Percentiles rank a stretch among this genome's conserved stretches.
phyloP scores from a whole-genome alignment of 2,329 filamentous ascomycete genomes.

The Aspergillus sp. region DNA sequence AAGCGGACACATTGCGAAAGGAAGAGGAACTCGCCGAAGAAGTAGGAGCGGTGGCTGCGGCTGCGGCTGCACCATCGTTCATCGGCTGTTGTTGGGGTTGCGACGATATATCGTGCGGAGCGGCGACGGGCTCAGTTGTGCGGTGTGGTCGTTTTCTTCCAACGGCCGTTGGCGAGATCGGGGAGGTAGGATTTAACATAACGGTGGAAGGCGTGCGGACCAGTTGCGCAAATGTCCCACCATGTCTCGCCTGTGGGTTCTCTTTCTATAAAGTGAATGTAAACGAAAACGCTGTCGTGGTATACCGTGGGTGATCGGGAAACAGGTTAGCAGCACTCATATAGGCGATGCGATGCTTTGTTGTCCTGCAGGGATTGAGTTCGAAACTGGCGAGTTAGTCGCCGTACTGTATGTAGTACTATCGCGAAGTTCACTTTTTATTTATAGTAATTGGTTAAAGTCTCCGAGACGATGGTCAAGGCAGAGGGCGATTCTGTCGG shows the following conservation, averaged over 20 bases:
- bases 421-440: slow-evolving; percentile 14
- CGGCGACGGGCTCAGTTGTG: slow-evolving; percentile 26
- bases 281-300: slow-evolving; percentile 4
- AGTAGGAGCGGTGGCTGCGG: slow-evolving; percentile 13
- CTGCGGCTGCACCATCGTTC: slow-evolving; percentile 19
- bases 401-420: slow-evolving; percentile 15
- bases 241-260: slow-evolving; percentile 30
- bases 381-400: slow-evolving; percentile 11
- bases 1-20: slow-evolving; percentile 89
- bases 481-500: slow-evolving; percentile 17
- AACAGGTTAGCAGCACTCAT: slow-evolving; percentile 32
- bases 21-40: slow-evolving; percentile 40
- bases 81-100: slow-evolving; percentile 20
- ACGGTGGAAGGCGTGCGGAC: slow-evolving; percentile 22
- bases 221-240: slow-evolving; percentile 27
- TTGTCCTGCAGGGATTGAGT: neutral
- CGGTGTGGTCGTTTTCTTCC: slow-evolving; percentile 40
- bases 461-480: slow-evolving; percentile 17
- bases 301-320: slow-evolving; percentile 16
- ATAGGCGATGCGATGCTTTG: slow-evolving; percentile 22
- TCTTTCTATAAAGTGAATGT: slow-evolving; percentile 19
- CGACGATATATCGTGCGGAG: slow-evolving; percentile 19
- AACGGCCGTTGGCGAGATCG: slow-evolving; percentile 30
- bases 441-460: slow-evolving; percentile 7
- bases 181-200: slow-evolving; percentile 37